phyloP scores from a whole-genome alignment of 306 rosid genomes.

The Hippophae gyantsensis region DNA sequence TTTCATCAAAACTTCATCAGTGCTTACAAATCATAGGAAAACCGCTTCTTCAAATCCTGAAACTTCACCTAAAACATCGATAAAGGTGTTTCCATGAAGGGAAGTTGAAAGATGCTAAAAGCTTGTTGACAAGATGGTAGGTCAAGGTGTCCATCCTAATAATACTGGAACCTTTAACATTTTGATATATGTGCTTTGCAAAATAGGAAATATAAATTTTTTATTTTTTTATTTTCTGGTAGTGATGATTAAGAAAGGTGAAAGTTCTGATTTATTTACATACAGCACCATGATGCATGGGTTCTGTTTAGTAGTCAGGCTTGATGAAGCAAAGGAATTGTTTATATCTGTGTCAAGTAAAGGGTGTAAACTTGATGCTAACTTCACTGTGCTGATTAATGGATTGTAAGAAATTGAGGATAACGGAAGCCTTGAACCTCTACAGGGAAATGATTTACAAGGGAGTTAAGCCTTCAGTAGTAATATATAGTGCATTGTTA shows the following conservation, averaged over 20 bases:
- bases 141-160: slow-evolving; percentile 35
- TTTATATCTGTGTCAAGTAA: slow-evolving; percentile 21
- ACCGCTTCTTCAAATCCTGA: slow-evolving; percentile 8
- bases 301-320: slow-evolving; percentile 24
- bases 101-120: slow-evolving; percentile 30
- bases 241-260: slow-evolving; percentile 30
- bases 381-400: slow-evolving; percentile 28
- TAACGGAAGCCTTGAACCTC: slow-evolving; percentile 27
- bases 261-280: slow-evolving; percentile 13
- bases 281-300: slow-evolving; percentile 36
- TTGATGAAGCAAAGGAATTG: slow-evolving; percentile 24
- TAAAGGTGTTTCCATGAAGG: slow-evolving; percentile 4
- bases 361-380: slow-evolving; percentile 26
- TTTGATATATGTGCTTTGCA: slow-evolving; percentile 27
- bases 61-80: not conserved
- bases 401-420: slow-evolving; percentile 25
- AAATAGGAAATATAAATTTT: slow-evolving; percentile 23
- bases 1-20: slow-evolving; percentile 4
- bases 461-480: slow-evolving; percentile 24
- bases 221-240: slow-evolving; percentile 7
- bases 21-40: not conserved
- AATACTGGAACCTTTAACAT: slow-evolving; percentile 29
- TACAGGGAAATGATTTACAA: slow-evolving; percentile 22
- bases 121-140: slow-evolving; percentile 36
- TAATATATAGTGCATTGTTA: slow-evolving; percentile 20